phyloP scores from a whole-genome alignment of 2,329 filamentous ascomycete species.

The Colletotrichum agaves region DNA sequence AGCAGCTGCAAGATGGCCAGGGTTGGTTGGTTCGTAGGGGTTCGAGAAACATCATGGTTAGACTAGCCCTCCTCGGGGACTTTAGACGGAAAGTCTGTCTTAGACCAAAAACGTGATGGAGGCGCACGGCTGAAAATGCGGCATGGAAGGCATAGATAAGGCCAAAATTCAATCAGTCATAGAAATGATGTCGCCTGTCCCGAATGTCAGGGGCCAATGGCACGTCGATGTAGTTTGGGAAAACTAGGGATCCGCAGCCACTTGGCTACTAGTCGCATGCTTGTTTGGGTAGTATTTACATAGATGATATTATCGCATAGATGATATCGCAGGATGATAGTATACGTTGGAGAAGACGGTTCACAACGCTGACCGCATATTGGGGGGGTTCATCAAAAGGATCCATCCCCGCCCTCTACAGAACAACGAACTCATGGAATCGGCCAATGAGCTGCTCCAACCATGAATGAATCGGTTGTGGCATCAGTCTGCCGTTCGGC shows the following conservation, averaged over 20 bases:
- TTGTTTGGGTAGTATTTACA: constrained; percentile 17
- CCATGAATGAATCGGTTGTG: not conserved
- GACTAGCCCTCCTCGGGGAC: not conserved
- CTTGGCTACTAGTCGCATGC: constrained; percentile 8
- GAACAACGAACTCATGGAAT: not conserved
- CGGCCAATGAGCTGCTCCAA: not conserved
- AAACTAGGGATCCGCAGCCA: constrained; percentile 20
- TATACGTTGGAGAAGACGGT: too few species aligned
- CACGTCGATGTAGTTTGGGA: not conserved
- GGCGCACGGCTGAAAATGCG: not conserved
- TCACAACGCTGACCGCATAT: not conserved
- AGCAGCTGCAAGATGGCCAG: not conserved
- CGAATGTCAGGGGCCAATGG: constrained; percentile 1
- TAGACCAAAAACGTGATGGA: constrained; percentile 5
- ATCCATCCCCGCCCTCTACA: not conserved
- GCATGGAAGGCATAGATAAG: constrained; percentile 33
- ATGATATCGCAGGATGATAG: constrained; percentile 1
- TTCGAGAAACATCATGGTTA: not conserved
- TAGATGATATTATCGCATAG: not conserved
- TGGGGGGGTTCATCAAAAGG: not conserved
- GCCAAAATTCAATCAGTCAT: constrained; percentile 38
- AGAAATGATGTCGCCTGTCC: constrained; percentile 29
- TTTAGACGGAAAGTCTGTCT: constrained; percentile 13
- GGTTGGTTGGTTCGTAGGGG: not conserved
- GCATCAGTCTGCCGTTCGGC: not conserved